These are phyloP conservation scores for Stipa capillata DNA, from an alignment of 176 grass and related monocot species.

Conservation along the genomic window DNA sequence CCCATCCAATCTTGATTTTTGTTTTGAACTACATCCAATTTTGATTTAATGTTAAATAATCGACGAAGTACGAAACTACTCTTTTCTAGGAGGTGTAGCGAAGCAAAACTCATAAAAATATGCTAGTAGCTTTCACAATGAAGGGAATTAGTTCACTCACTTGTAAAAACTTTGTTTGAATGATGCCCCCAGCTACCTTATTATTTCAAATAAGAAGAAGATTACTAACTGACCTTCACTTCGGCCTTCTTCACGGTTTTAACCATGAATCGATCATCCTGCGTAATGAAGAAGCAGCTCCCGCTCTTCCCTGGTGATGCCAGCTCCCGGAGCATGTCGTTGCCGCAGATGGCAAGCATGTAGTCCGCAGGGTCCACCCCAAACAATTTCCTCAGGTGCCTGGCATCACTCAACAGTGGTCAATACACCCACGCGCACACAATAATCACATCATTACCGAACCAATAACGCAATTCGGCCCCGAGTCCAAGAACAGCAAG, in stretches of 20 bases:
- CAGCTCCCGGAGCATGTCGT: conserved; percentile 56
- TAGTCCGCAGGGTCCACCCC: conserved; percentile 79
- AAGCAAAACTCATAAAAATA: too few species aligned
- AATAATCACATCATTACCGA: not conserved
- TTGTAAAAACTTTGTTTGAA: not conserved
- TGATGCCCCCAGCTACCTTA: not conserved
- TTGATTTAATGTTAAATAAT: too few species aligned
- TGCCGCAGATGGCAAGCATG: conserved; percentile 85
- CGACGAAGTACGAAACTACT: too few species aligned
- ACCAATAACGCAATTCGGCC: not conserved
- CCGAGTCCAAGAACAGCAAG: not conserved
- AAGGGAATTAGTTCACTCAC: too few species aligned
- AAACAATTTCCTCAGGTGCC: conserved; percentile 70
- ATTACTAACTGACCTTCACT: conserved; percentile 44
- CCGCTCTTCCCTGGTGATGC: conserved; percentile 82
- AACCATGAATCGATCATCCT: conserved; percentile 83
- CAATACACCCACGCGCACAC: not conserved
- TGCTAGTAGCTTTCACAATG: too few species aligned
- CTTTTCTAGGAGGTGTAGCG: too few species aligned
- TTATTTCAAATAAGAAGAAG: not conserved
- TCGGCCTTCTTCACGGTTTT: conserved; percentile 82
- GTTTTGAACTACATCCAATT: too few species aligned
- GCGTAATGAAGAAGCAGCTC: conserved; percentile 77
- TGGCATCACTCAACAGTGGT: conserved; percentile 25
- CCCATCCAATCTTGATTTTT: too few species aligned